phyloP scores from a whole-genome alignment of 768 basidiomycete genomes.

The Tricholoma flavovirens region DNA sequence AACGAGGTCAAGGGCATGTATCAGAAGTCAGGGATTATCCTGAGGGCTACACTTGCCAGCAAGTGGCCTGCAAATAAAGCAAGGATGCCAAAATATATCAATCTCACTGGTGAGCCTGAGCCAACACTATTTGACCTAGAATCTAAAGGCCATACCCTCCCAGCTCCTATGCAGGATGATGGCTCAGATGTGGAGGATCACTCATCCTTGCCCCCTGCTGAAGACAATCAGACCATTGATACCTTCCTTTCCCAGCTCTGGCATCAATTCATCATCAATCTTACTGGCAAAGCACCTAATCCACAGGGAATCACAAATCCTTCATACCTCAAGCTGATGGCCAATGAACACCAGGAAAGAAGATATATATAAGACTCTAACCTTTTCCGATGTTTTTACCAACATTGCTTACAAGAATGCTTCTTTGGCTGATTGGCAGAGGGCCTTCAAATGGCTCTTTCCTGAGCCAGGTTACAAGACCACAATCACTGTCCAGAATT shows the following conservation, averaged over 20 bases:
- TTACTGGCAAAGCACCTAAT: conserved; percentile 2
- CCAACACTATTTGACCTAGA: not conserved
- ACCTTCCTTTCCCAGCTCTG: not conserved
- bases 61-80: not conserved
- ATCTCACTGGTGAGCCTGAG: not conserved
- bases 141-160: not conserved
- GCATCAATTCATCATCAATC: not conserved
- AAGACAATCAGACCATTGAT: not conserved
- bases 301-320: not conserved
- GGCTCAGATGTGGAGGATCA: not conserved
- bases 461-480: not conserved
- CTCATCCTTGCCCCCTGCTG: not conserved
- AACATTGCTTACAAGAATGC: not conserved
- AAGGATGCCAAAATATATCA: not conserved
- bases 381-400: not conserved
- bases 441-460: not conserved
- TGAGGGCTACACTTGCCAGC: too few species aligned
- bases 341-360: not conserved
- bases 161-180: not conserved
- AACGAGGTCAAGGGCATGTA: not conserved
- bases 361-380: not conserved
- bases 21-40: too few species aligned
- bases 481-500: not conserved
- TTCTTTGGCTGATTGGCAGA: not conserved
- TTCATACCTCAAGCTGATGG: conserved; percentile 6